Percentiles rank a stretch among this genome's conserved stretches.
Conservation (phyloP, 108 stramenopile species). For the Stephanodiscus triporus region DNA sequence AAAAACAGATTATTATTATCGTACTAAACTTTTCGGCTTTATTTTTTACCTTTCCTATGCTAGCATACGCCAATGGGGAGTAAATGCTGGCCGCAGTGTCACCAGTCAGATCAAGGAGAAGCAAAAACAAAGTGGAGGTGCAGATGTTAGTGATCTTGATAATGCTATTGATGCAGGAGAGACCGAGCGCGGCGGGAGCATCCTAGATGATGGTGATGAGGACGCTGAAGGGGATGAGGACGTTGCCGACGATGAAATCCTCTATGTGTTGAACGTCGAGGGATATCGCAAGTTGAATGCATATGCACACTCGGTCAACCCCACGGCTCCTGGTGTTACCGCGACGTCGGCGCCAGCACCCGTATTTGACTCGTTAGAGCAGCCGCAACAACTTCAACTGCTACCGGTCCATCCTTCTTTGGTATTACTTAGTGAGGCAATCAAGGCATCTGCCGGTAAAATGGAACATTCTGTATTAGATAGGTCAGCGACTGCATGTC, state of each 20-base stretch:
- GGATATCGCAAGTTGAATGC: conserved; percentile 85
- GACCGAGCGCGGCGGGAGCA: conserved; percentile 31
- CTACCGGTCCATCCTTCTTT: conserved; percentile 73
- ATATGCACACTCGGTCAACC: conserved; percentile 75
- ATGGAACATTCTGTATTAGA: conserved; percentile 90
- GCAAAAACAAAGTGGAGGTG: conserved; percentile 19
- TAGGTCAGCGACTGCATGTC: conserved; percentile 70
- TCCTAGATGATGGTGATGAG: conserved; percentile 63
- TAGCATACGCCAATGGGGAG: conserved; percentile 85
- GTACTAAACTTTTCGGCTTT: background rate
- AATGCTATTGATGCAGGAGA: conserved; percentile 19
- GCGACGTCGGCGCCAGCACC: conserved; percentile 20
- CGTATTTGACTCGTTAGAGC: conserved; percentile 32
- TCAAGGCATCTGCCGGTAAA: conserved; percentile 72
- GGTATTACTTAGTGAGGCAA: conserved; percentile 61
- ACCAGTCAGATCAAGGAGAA: conserved; percentile 54
- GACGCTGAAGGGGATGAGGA: conserved; percentile 81
- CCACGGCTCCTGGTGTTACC: conserved; percentile 31
- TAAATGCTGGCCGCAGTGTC: conserved; percentile 67
- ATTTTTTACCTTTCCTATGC: background rate
- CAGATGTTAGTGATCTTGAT: conserved; percentile 11
- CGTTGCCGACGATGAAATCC: conserved; percentile 75
- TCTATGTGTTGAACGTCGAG: conserved; percentile 81
- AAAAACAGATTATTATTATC: background rate
- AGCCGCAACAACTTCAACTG: conserved; percentile 25